Evolutionary conservation across 2,329 filamentous ascomycete species (phyloP).

Genomic region (Fusarium tjaetaba): DNA sequence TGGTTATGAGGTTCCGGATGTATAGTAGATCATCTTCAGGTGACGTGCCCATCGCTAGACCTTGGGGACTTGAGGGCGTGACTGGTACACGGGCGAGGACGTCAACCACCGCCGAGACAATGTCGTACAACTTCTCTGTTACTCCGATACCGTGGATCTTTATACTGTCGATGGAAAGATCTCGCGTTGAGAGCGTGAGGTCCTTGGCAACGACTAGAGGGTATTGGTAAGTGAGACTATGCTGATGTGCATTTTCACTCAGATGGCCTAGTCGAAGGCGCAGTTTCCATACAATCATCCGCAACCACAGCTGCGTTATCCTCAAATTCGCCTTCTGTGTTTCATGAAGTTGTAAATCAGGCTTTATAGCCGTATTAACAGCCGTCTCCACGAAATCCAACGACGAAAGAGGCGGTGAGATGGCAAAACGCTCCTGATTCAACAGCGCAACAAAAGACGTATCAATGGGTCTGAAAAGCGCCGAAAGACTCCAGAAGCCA

Average conservation of each 20-base stretch:
- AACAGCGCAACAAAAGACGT: slow-evolving; percentile 54
- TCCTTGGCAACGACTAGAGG: slow-evolving; percentile 55
- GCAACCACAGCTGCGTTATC: slow-evolving; percentile 58
- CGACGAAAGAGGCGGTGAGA: slow-evolving; percentile 44
- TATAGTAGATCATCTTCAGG: slow-evolving; percentile 53
- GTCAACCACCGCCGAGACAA: slow-evolving; percentile 56
- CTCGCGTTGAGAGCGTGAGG: slow-evolving; percentile 51
- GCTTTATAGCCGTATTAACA: slow-evolving; percentile 51
- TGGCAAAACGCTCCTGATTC: slow-evolving; percentile 51
- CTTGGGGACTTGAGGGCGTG: slow-evolving; percentile 41
- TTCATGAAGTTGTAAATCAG: slow-evolving; percentile 49
- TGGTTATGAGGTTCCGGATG: slow-evolving; percentile 49
- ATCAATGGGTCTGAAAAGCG: slow-evolving; percentile 55
- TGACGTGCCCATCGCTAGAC: slow-evolving; percentile 37
- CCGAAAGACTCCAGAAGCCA: slow-evolving; percentile 54
- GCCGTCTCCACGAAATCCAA: slow-evolving; percentile 50
- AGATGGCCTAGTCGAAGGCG: slow-evolving; percentile 55
- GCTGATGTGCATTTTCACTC: slow-evolving; percentile 45
- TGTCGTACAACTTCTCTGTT: slow-evolving; percentile 59
- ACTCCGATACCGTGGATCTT: slow-evolving; percentile 56
- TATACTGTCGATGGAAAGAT: slow-evolving; percentile 52
- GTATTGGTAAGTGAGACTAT: slow-evolving; percentile 55
- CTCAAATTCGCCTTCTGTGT: slow-evolving; percentile 57
- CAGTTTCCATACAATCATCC: slow-evolving; percentile 58
- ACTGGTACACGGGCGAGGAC: slow-evolving; percentile 55